Base-by-base conservation (phyloP, 257 asterid species). In the Catharanthus roseus region DNA sequence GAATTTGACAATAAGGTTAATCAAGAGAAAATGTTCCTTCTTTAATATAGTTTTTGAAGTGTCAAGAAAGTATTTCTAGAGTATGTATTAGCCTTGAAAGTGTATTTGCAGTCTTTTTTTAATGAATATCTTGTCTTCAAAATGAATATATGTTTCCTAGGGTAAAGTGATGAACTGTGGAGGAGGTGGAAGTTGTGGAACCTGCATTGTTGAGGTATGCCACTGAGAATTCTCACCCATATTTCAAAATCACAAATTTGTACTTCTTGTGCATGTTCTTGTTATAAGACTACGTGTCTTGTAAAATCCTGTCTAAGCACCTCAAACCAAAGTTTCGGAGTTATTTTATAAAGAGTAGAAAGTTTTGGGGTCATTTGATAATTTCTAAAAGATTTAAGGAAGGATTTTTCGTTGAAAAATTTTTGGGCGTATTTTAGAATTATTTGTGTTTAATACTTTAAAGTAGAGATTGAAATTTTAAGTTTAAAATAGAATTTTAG, bases 141-240 rank as follows among this genome's bases (percentile, higher is more conserved):
- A 50, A 12, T 4, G 34, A 10, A 3, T 69, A 60, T 39, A 61
- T 21, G n/a, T 24, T 74, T 62, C 45, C 38, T 67, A 90, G 96
- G 96, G 96, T 41, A 90, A 90, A 68, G 72, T 90, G 73, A 88
- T 90, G 96, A 90, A 90, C 18, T 90, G 96, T 65, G 96, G 93
- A 58, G 96, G 95, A 26, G 91, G 91, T 60, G 98, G 98, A 50
- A 90, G 90, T 63, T 92, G 98, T 61, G 96, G 98, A 71, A 92
- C 98, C 63, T 92, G 96, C 80, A 92, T 90, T 63, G 96, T 90
- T 45, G 96, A 90, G 96, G 96, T 92, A 53, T 4, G 72, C 41
- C 11, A 5, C 62, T 18, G 42, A 6, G 23, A 68, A 16, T 71
- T 42, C 4, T 42, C 60, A 19, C 15, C 45, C 34, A 34, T 58